Conservation (phyloP, 179 eudicot species). For the Amaranthus tricolor region DNA sequence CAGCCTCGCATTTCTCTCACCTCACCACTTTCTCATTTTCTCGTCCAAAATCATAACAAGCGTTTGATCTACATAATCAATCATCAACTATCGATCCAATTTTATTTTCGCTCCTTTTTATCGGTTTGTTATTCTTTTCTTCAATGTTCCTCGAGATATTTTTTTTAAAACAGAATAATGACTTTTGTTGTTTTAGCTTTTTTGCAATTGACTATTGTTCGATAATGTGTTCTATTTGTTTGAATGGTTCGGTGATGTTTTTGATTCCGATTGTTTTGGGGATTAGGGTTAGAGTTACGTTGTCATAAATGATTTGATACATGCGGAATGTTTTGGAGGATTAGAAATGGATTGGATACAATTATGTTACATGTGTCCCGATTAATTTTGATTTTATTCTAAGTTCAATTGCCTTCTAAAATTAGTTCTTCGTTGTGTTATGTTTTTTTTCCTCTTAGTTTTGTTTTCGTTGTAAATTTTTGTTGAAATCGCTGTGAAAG, state of each 20-base stretch:
- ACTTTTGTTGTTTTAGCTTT: neutral
- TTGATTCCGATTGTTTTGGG: too few relatives aligned
- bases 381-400: too few relatives aligned
- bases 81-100: slow-evolving; percentile 12
- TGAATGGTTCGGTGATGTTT: neutral
- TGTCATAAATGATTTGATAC: too few relatives aligned
- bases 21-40: slow-evolving; percentile 12
- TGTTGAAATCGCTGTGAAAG: too few relatives aligned
- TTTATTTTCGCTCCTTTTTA: neutral
- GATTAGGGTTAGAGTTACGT: too few relatives aligned
- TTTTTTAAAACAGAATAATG: neutral
- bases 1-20: slow-evolving; percentile 28
- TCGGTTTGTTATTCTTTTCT: slow-evolving; percentile 6
- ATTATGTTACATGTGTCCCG: too few relatives aligned
- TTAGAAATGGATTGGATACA: too few relatives aligned
- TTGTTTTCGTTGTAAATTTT: too few relatives aligned
- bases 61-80: slow-evolving; percentile 10
- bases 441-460: too few relatives aligned
- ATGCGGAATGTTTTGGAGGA: too few relatives aligned
- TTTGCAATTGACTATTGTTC: neutral
- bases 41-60: neutral
- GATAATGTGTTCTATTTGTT: neutral
- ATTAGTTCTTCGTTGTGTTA: too few relatives aligned
- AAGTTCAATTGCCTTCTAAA: too few relatives aligned
- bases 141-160: neutral